Percentiles rank a stretch among this genome's conserved stretches.
phyloP scores from a whole-genome alignment of 73 alveolate genomes.

The Tetrahymena malaccensis region DNA sequence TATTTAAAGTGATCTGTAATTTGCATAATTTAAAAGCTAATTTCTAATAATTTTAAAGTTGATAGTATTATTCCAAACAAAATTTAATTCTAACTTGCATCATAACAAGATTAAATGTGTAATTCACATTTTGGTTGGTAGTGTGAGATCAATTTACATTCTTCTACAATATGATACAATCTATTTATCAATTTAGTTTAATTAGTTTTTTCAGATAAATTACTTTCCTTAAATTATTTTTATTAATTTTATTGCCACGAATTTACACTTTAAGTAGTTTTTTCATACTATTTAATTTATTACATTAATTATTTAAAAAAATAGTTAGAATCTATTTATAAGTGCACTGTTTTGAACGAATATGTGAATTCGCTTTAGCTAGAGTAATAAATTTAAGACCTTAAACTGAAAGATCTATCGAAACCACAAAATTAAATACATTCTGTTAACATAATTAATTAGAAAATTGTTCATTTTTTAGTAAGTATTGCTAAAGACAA shows the following conservation, averaged over 20 bases:
- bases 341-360: neutral
- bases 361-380: neutral
- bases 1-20: no score
- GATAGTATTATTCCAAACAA: neutral
- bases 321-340: neutral
- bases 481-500: neutral
- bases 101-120: no score
- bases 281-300: neutral
- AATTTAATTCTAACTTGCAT: no score
- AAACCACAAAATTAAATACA: neutral
- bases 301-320: neutral
- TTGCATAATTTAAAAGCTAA: no score
- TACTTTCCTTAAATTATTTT: neutral
- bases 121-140: no score
- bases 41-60: no score
- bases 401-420: neutral
- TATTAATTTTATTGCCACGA: neutral
- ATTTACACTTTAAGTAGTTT: neutral
- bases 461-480: neutral
- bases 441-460: neutral
- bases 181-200: no score
- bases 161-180: neutral
- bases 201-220: neutral
- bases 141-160: no score
- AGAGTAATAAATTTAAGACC: neutral